Base-by-base conservation (phyloP, 805 yeast species). In the Komagataella mondaviorum region DNA sequence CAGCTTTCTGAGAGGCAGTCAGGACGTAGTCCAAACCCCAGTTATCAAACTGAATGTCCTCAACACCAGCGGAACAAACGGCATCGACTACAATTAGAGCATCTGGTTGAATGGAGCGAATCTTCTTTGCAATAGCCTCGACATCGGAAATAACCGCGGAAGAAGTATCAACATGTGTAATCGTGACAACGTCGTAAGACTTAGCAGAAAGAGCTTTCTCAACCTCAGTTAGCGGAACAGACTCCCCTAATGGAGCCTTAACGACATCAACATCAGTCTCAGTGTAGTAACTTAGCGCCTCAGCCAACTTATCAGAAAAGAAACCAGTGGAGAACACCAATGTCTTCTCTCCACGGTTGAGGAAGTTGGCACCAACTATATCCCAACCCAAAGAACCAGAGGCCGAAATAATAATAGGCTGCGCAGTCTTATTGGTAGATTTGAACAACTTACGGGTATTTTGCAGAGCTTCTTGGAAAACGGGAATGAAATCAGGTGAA, bases 381-480 rank as follows among this genome's bases (percentile, higher is more conserved):
- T 90, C 98, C 96, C 96, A 90, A 44, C 98, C 98, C 46, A 90
- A 74, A 18, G 97, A 88, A 53, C 98, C 98, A 1, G 95, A 84
- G 46, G 97, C 98, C 3, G 93, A 76, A 52, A 91, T 63, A 14
- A 91, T 86, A 54, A 86, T 74, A 6, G 90, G 88, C 70, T 88
- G 96, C 44, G 93, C 78, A n/a, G 68, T 63, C 12, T 78, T 65
- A 59, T 76, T 80, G 23, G 79, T 70, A 24, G 91, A 81, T 62
- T 82, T 77, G 76, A 90, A 90, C 57, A 91, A 67, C 57, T 71
- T 74, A 59, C 97, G 78, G 59, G 88, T 75, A 64, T 81, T 78
- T 59, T 73, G 66, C 61, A 91, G 74, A 14, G 78, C 84, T 17
- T 75, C 65, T 64, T 83, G 85, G 71, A 90, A 90, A 36, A 84